These are phyloP conservation scores for Ophiosphaerella herpotricha DNA, from an alignment of 2,329 filamentous ascomycete species.

Conservation along the genomic window DNA sequence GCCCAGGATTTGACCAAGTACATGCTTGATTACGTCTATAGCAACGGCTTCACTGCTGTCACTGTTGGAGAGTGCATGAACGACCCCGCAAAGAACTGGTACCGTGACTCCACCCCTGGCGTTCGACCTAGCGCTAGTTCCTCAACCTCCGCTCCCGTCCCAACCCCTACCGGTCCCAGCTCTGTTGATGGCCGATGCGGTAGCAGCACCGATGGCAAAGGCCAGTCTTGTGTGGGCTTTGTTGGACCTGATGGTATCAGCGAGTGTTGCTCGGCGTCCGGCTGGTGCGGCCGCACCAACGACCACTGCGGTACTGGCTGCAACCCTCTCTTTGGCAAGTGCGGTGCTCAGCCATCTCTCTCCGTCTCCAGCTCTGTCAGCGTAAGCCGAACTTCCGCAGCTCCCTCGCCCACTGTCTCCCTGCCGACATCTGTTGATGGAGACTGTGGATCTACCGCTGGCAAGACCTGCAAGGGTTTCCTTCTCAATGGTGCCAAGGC, in stretches of 20 bases:
- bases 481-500: conserved; percentile 11
- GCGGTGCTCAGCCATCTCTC: conserved; percentile 7
- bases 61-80: conserved; percentile 56
- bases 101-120: conserved; percentile 45
- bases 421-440: conserved; percentile 12
- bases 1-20: conserved; percentile 50
- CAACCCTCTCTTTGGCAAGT: conserved; percentile 18
- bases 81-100: conserved; percentile 54
- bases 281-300: conserved; percentile 42
- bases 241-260: conserved; percentile 34
- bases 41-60: conserved; percentile 50
- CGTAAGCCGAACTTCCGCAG: conserved; percentile 4
- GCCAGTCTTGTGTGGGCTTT: conserved; percentile 29
- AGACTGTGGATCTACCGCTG: conserved; percentile 10
- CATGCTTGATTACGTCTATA: conserved; percentile 48
- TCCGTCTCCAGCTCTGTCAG: neutral
- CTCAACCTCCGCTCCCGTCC: conserved; percentile 16
- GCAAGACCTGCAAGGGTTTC: conserved; percentile 33
- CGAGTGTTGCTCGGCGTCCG: conserved; percentile 51
- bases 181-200: conserved; percentile 30
- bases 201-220: conserved; percentile 5
- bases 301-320: conserved; percentile 35
- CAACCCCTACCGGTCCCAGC: conserved; percentile 25
- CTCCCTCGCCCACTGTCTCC: conserved; percentile 4
- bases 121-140: conserved; percentile 40